Evolutionary conservation across 176 grass and related monocot species (phyloP).

Genomic region (Saccharum spontaneum): DNA sequence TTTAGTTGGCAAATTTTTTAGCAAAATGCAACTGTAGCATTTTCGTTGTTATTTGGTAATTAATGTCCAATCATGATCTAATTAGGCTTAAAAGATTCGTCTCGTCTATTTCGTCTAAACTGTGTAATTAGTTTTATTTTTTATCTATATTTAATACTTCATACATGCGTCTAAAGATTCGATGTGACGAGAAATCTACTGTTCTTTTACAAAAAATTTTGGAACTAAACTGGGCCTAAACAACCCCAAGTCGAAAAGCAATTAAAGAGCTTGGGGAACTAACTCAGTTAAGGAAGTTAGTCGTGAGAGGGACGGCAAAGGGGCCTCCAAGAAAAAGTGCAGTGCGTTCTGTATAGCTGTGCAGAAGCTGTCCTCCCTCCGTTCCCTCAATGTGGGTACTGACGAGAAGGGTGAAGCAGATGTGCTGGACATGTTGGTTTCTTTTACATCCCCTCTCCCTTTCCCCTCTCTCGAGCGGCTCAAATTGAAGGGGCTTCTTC

Average conservation of each 20-base stretch:
- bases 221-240: too few relatives aligned
- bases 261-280: conserved; percentile 22
- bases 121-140: too few relatives aligned
- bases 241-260: not conserved
- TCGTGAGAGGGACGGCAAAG: not conserved
- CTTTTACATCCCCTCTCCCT: not conserved
- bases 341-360: not conserved
- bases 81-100: too few relatives aligned
- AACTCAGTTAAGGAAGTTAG: conserved; percentile 20
- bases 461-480: not conserved
- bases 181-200: too few relatives aligned
- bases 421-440: not conserved
- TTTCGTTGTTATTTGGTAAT: too few relatives aligned
- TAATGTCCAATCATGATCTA: too few relatives aligned
- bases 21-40: too few relatives aligned
- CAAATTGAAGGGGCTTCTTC: not conserved
- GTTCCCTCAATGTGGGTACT: not conserved
- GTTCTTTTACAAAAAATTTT: too few relatives aligned
- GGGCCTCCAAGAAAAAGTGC: not conserved
- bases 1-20: too few relatives aligned
- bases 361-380: not conserved
- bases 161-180: too few relatives aligned
- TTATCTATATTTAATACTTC: too few relatives aligned
- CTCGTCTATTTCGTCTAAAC: too few relatives aligned
- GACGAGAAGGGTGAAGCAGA: rapidly evolving